These are phyloP conservation scores for Parasitella parasitica DNA, from an alignment of 371 early-diverging fungal species.

Conservation along the genomic window DNA sequence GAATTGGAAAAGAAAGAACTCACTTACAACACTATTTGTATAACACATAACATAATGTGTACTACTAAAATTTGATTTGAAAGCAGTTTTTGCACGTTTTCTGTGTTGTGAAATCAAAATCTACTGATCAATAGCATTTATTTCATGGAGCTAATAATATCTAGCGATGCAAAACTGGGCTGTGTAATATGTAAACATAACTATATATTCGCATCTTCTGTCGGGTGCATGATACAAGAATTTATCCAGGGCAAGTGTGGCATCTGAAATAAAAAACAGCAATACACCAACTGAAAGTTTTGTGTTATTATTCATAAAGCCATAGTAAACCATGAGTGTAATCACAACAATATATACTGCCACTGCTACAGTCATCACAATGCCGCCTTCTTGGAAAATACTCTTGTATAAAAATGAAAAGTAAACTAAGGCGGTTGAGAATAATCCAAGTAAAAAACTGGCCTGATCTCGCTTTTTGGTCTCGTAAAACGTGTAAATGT, in stretches of 20 bases:
- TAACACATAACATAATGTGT: background rate
- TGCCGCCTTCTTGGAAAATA: slow-evolving; percentile 5
- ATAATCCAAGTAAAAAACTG: background rate
- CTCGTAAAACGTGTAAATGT: slow-evolving; percentile 9
- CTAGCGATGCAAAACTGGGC: slow-evolving; percentile 17
- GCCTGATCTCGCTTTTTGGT: background rate
- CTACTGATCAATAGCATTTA: background rate
- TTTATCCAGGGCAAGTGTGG: slow-evolving; percentile 12
- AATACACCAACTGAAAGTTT: slow-evolving; percentile 7
- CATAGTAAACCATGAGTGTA: slow-evolving; percentile 9
- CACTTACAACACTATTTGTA: background rate
- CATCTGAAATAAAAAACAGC: slow-evolving; percentile 16
- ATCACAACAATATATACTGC: slow-evolving; percentile 11
- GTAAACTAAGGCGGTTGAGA: background rate
- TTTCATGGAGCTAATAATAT: background rate
- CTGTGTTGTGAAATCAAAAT: background rate
- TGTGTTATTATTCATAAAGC: slow-evolving; percentile 2
- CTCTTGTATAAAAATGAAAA: background rate
- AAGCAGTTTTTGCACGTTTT: background rate
- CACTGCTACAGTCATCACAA: slow-evolving; percentile 1
- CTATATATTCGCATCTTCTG: background rate
- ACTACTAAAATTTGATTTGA: background rate
- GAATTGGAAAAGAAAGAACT: too few relatives aligned
- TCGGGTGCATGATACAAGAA: slow-evolving; percentile 3
- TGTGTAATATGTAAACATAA: slow-evolving; percentile 17